These are phyloP conservation scores for Phialemonium atrogriseum DNA, from an alignment of 2,329 filamentous ascomycete genomes.

Conservation along the genomic window DNA sequence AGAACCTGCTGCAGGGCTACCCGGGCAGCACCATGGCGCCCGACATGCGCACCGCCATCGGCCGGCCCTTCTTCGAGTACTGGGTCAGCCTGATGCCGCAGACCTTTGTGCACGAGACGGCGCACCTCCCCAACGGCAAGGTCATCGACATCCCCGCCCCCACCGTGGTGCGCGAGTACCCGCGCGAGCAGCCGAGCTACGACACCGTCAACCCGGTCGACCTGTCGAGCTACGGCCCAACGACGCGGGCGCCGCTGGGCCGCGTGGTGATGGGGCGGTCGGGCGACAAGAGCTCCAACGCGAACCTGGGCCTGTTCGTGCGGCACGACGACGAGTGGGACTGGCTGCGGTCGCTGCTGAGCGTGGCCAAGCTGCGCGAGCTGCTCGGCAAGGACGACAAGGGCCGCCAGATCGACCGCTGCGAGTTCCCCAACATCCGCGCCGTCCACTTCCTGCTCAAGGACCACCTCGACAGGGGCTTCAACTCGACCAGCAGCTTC, in stretches of 20 bases:
- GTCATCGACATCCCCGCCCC: slow-evolving; percentile 6
- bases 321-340: slow-evolving; percentile 32
- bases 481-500: slow-evolving; percentile 4
- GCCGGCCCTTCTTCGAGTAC: slow-evolving; percentile 26
- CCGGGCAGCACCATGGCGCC: slow-evolving; percentile 26
- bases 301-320: slow-evolving; percentile 38
- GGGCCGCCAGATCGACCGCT: slow-evolving; percentile 30
- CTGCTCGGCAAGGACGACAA: slow-evolving; percentile 29
- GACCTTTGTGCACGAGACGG: slow-evolving; percentile 12
- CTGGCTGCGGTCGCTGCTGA: slow-evolving; percentile 35
- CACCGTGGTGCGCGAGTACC: background rate
- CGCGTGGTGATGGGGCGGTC: slow-evolving; percentile 25
- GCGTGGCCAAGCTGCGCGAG: slow-evolving; percentile 24
- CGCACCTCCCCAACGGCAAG: slow-evolving; percentile 14
- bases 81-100: slow-evolving; percentile 18
- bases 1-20: slow-evolving; percentile 31
- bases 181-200: slow-evolving; percentile 6
- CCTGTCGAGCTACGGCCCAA: slow-evolving; percentile 10
- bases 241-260: slow-evolving; percentile 16
- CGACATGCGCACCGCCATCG: slow-evolving; percentile 27
- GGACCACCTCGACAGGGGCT: slow-evolving; percentile 10
- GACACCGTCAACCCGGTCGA: slow-evolving; percentile 9
- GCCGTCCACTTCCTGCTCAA: slow-evolving; percentile 13
- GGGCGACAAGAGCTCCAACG: slow-evolving; percentile 34
- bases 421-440: slow-evolving; percentile 33